Conservation (phyloP, 805 yeast genomes). For the Cyberlindnera maritima region DNA sequence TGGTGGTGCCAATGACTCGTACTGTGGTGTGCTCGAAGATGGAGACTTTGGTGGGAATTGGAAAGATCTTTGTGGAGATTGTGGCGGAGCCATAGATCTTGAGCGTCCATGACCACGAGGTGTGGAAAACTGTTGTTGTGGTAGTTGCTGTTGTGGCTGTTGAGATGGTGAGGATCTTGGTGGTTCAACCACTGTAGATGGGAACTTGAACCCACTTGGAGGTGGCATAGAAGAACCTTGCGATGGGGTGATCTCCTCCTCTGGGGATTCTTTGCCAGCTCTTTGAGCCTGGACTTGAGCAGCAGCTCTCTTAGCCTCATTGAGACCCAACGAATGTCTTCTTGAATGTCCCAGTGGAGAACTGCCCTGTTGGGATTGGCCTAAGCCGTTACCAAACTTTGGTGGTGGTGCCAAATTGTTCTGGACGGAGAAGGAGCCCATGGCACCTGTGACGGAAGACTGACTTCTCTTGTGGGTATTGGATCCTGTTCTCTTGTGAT, state of each 20-base stretch:
- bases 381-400: constrained; percentile 11
- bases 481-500: constrained; percentile 15
- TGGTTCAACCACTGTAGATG: constrained; percentile 41
- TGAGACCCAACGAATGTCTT: constrained; percentile 87
- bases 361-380: constrained; percentile 4
- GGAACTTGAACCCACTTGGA: constrained; percentile 52
- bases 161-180: constrained; percentile 16
- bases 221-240: constrained; percentile 23
- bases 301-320: constrained; percentile 96
- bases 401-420: constrained; percentile 29
- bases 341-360: constrained; percentile 69
- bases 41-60: constrained; percentile 61
- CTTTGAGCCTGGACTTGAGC: constrained; percentile 83
- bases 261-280: constrained; percentile 26
- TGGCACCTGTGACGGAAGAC: constrained; percentile 36
- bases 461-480: constrained; percentile 48
- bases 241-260: constrained; percentile 16
- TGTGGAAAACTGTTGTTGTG: constrained; percentile 6
- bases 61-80: constrained; percentile 46
- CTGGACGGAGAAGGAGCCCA: constrained; percentile 30
- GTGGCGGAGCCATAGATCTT: constrained; percentile 19
- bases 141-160: constrained; percentile 9
- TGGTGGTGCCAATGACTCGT: constrained; percentile 7
- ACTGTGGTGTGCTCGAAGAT: constrained; percentile 2
- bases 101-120: constrained; percentile 25